A percentile compares a stretch with the other conserved stretches of the same genome.
Evolutionary conservation across 129 eudicot species (phyloP).

Genomic region (Arctium lappa): DNA sequence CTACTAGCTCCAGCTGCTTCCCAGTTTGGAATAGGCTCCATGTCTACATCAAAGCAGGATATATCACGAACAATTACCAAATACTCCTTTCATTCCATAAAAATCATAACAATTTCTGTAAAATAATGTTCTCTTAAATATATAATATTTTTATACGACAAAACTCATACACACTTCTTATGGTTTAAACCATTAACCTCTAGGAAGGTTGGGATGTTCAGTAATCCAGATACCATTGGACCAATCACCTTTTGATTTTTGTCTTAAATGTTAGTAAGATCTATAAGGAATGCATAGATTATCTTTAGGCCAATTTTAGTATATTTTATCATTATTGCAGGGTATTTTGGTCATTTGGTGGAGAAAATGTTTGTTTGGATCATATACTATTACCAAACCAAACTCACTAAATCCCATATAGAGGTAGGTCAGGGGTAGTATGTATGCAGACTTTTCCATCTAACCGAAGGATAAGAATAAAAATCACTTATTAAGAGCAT

Average conservation of each 20-base stretch:
- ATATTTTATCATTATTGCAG: background rate
- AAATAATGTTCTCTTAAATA: background rate
- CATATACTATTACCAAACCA: background rate
- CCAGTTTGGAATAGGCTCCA: conserved; percentile 64
- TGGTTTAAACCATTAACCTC: background rate
- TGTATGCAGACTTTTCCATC: no score
- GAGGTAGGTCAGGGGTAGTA: background rate
- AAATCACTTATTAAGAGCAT: no score
- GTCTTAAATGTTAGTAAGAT: background rate
- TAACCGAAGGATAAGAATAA: no score
- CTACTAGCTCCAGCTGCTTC: conserved; percentile 55
- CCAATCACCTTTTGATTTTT: background rate
- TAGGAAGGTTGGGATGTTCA: background rate
- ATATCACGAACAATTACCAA: background rate
- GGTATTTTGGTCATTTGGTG: background rate
- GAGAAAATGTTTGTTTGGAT: background rate
- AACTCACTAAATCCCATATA: background rate
- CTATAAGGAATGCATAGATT: background rate
- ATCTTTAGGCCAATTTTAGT: background rate
- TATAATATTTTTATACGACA: no score
- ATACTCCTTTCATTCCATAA: no score
- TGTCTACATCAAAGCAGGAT: conserved; percentile 35
- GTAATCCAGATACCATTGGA: background rate
- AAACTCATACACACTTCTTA: no score
- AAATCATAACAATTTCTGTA: background rate